Base-by-base conservation (phyloP, 176 grass and related monocot genomes). In the Ensete ventricosum region DNA sequence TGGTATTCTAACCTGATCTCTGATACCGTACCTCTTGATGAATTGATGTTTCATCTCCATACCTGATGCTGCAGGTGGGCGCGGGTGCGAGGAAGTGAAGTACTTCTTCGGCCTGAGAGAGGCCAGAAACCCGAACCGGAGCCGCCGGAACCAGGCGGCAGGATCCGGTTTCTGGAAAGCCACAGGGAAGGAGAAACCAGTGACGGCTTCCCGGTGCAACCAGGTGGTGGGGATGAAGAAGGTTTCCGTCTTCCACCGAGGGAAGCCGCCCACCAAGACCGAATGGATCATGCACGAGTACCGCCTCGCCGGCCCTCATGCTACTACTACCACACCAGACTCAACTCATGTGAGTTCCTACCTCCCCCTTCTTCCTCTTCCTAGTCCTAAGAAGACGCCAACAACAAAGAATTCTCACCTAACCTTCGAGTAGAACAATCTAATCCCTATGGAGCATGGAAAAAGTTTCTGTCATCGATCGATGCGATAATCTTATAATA, bases 231-330 rank as follows among this genome's bases (percentile, higher is more conserved):
- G 88, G 59, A 81, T 78, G 29, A 96, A 91, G 80, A 89, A 69
- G 65, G 55, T 77, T 54, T 83, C 91, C 6, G 21, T 57, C 24
- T 96, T 89, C 72, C 82, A 91, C 77, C 73, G 71, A 58, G 75
- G 80, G 9, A 86, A 82, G 64, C 67, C 74, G 63, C 13, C 73
- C 51, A 63, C 48, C 1, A 12, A 58, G 19, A 90, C 88, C 9
- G 65, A 21, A 24, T 94, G 91, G 91, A 64, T 94, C 55, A 88
- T 94, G 91, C 83, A 94, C 70, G 88, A 94, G 76, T 90, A 88
- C 70, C 71, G 76, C 14, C 91, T 94, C 34, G 83, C 92, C 54
- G 82, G 48, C 48, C 73, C 71, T 51, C 24, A 62, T 26, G 64
- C 21, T 6, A 43, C 34, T 0, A 43, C 34, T 0, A 43, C 34